Conservation (phyloP, 2,329 filamentous ascomycete species). For the Metarhizium anisopliae region DNA sequence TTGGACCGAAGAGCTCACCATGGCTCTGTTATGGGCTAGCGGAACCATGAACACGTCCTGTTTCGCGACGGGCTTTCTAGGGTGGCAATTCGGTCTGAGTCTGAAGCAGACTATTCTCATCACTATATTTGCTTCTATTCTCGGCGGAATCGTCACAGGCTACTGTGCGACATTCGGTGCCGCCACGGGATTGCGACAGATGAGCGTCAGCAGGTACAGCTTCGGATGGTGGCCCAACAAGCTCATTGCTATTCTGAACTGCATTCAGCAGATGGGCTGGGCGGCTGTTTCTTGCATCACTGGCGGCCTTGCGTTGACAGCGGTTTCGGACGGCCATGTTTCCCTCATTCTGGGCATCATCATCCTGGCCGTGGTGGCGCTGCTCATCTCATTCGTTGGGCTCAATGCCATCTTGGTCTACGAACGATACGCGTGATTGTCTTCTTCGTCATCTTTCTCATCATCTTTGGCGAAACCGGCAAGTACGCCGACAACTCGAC, state of each 20-base stretch:
- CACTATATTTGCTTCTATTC: conserved; percentile 34
- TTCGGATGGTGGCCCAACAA: conserved; percentile 44
- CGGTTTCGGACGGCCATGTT: conserved; percentile 34
- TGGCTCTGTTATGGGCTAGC: conserved; percentile 44
- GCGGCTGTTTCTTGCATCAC: conserved; percentile 42
- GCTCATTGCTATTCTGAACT: conserved; percentile 34
- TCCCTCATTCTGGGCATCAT: conserved; percentile 43
- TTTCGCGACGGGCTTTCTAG: conserved; percentile 42
- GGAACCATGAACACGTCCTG: conserved; percentile 42
- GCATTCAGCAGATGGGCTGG: conserved; percentile 36
- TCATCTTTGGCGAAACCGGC: conserved; percentile 38
- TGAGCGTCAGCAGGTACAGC: conserved; percentile 39
- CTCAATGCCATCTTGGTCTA: conserved; percentile 39
- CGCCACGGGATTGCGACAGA: conserved; percentile 39
- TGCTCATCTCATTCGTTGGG: conserved; percentile 43
- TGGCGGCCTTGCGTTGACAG: conserved; percentile 37
- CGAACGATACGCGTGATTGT: conserved; percentile 40
- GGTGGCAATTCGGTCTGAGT: conserved; percentile 37
- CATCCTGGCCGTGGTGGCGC: conserved; percentile 37
- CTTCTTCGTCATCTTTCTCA: conserved; percentile 37
- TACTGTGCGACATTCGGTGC: conserved; percentile 43
- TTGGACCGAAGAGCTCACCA: conserved; percentile 33
- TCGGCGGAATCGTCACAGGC: conserved; percentile 24
- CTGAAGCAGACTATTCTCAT: conserved; percentile 34
- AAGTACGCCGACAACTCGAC: conserved; percentile 29